These are phyloP conservation scores for Lepidopterella palustris DNA, from an alignment of 495 filamentous ascomycete genomes.

Conservation along the genomic window DNA sequence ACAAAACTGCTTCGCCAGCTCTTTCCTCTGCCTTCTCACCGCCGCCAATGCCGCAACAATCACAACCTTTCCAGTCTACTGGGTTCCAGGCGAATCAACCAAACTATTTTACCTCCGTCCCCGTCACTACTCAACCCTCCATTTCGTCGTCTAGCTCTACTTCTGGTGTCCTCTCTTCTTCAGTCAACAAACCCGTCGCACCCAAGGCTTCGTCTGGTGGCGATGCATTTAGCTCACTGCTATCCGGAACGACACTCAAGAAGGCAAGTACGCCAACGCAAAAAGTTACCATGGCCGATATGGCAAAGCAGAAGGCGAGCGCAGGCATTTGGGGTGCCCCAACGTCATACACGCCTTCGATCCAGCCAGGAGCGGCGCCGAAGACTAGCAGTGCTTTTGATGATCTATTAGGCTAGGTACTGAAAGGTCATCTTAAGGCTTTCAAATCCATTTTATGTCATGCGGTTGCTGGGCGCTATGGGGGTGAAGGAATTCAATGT, in stretches of 20 bases:
- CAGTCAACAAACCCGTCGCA: slow-evolving; percentile 39
- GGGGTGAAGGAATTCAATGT: neutral
- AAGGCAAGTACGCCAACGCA: slow-evolving; percentile 58
- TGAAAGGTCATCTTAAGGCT: neutral
- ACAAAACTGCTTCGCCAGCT: slow-evolving; percentile 26
- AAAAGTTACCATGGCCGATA: slow-evolving; percentile 73
- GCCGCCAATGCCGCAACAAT: slow-evolving; percentile 41
- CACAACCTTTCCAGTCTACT: slow-evolving; percentile 52
- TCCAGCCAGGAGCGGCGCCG: slow-evolving; percentile 30
- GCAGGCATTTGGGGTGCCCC: slow-evolving; percentile 83
- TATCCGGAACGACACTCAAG: slow-evolving; percentile 72
- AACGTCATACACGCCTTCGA: slow-evolving; percentile 36
- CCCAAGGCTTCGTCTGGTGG: slow-evolving; percentile 54
- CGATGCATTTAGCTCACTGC: slow-evolving; percentile 85
- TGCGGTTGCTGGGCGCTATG: neutral
- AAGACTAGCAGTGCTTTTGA: slow-evolving; percentile 28
- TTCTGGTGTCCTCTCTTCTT: slow-evolving; percentile 26
- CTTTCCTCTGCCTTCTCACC: slow-evolving; percentile 46
- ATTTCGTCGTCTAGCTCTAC: slow-evolving; percentile 34
- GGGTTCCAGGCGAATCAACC: slow-evolving; percentile 72
- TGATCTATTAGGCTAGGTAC: slow-evolving; percentile 25
- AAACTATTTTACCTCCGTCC: slow-evolving; percentile 91
- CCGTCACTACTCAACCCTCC: slow-evolving; percentile 35
- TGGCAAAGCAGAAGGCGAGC: slow-evolving; percentile 92
- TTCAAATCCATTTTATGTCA: neutral